Conservation (phyloP, 306 rosid species). For the Senna tora region DNA sequence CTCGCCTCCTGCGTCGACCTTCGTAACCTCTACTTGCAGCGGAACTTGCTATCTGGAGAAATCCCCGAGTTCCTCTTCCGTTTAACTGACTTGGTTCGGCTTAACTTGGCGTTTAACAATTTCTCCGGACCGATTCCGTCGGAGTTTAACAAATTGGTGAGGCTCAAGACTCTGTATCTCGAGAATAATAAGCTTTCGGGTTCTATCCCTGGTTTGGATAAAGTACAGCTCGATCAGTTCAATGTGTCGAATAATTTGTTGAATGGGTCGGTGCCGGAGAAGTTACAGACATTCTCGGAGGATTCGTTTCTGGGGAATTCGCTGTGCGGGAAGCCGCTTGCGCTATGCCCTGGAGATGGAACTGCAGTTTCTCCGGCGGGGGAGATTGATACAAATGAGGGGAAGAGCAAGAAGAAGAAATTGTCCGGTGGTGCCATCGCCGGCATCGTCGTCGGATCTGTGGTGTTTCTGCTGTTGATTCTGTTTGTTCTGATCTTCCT, state of each 20-base stretch:
- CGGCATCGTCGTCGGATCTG: conserved; percentile 64
- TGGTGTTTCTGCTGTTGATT: conserved; percentile 52
- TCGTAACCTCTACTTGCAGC: conserved; percentile 65
- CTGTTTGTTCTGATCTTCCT: conserved; percentile 47
- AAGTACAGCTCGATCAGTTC: conserved; percentile 51
- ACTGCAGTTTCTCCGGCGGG: conserved; percentile 27
- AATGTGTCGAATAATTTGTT: conserved; percentile 63
- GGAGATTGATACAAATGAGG: conserved; percentile 35
- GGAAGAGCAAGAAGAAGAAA: conserved; percentile 39
- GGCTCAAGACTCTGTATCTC: conserved; percentile 54
- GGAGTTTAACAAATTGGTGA: conserved; percentile 41
- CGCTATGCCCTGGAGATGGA: conserved; percentile 47
- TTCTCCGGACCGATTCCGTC: conserved; percentile 52
- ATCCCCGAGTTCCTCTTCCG: conserved; percentile 48
- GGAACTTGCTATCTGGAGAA: conserved; percentile 48
- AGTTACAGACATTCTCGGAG: conserved; percentile 42
- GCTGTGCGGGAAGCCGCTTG: conserved; percentile 65
- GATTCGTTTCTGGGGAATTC: conserved; percentile 61
- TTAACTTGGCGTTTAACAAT: conserved; percentile 64
- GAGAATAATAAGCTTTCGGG: conserved; percentile 54
- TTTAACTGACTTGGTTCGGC: conserved; percentile 52
- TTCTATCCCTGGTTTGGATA: conserved; percentile 42
- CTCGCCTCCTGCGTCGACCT: conserved; percentile 56
- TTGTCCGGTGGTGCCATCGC: conserved; percentile 65
- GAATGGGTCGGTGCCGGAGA: conserved; percentile 60